Percentiles rank a stretch among this genome's conserved stretches.
Conservation (phyloP, 371 early-diverging fungal genomes). For the Entomophthora muscae region DNA sequence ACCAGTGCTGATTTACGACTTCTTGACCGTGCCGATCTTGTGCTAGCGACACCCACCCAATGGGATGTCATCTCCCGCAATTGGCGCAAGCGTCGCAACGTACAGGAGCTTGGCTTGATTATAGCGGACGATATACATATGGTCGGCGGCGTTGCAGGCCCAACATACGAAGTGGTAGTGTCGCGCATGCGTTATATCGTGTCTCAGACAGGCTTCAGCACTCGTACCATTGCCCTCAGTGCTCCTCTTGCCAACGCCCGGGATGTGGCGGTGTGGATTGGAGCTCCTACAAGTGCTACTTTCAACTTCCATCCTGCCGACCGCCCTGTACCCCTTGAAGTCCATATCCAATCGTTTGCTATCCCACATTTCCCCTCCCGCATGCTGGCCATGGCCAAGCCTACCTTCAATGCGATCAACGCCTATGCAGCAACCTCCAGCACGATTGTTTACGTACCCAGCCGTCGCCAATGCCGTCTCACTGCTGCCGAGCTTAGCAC, state of each 20-base stretch:
- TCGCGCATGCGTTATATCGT: slow-evolving; percentile 87
- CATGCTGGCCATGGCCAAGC: slow-evolving; percentile 87
- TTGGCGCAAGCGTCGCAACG: slow-evolving; percentile 83
- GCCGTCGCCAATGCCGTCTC: slow-evolving; percentile 72
- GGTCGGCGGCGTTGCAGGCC: slow-evolving; percentile 60
- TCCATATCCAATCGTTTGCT: slow-evolving; percentile 80
- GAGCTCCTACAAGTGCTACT: slow-evolving; percentile 47
- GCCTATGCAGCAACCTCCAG: slow-evolving; percentile 44
- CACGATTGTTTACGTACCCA: slow-evolving; percentile 79
- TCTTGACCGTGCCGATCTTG: slow-evolving; percentile 71
- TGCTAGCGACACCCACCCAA: slow-evolving; percentile 90
- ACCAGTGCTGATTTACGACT: slow-evolving; percentile 74
- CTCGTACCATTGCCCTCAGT: slow-evolving; percentile 81
- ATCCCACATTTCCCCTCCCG: slow-evolving; percentile 81
- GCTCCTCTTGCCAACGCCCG: slow-evolving; percentile 85
- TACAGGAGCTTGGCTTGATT: slow-evolving; percentile 75
- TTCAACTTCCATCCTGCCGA: slow-evolving; percentile 91
- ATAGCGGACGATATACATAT: slow-evolving; percentile 96
- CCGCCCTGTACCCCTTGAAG: slow-evolving; percentile 82
- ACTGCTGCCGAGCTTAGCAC: slow-evolving; percentile 74
- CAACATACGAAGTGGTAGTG: slow-evolving; percentile 78
- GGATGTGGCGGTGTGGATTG: slow-evolving; percentile 94
- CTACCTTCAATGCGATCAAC: slow-evolving; percentile 60
- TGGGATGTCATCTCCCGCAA: slow-evolving; percentile 96
- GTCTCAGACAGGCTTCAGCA: slow-evolving; percentile 49